A percentile compares a stretch with the other conserved stretches of the same genome.
phyloP scores from a whole-genome alignment of 1,139 yeast species.

The Pichia sp. region DNA sequence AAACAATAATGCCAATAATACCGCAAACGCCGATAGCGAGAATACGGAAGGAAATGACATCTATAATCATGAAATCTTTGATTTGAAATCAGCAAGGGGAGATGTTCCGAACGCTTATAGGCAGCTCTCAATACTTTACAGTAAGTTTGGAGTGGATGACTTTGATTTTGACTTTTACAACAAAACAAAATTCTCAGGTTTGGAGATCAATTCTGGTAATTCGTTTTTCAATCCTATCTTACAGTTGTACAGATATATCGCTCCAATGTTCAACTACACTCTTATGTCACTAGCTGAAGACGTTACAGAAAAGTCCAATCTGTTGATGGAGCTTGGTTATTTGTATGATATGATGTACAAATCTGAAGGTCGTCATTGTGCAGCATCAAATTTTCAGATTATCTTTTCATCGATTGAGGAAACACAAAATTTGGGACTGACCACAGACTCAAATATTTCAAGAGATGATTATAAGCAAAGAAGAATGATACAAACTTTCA shows the following conservation, averaged over 20 bases:
- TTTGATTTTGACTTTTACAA: slow-evolving; percentile 88
- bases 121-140: slow-evolving; percentile 72
- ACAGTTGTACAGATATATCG: slow-evolving; percentile 77
- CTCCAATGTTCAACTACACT: slow-evolving; percentile 64
- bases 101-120: slow-evolving; percentile 69
- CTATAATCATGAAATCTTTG: slow-evolving; percentile 10
- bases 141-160: slow-evolving; percentile 89
- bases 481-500: slow-evolving; percentile 49
- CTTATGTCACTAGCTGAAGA: slow-evolving; percentile 55
- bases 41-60: not conserved
- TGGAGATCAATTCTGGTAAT: slow-evolving; percentile 81
- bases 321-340: slow-evolving; percentile 80
- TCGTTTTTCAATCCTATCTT: slow-evolving; percentile 75
- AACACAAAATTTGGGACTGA: slow-evolving; percentile 47
- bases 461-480: slow-evolving; percentile 31
- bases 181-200: slow-evolving; percentile 70
- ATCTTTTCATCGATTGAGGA: slow-evolving; percentile 43
- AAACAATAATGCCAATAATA: not conserved
- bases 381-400: slow-evolving; percentile 67
- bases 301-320: slow-evolving; percentile 50
- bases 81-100: slow-evolving; percentile 29
- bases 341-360: slow-evolving; percentile 86
- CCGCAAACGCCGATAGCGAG: not conserved
- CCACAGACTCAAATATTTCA: slow-evolving; percentile 42
- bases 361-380: slow-evolving; percentile 67